phyloP scores from a whole-genome alignment of 2,329 filamentous ascomycete genomes.

The Botryotinia calthae region DNA sequence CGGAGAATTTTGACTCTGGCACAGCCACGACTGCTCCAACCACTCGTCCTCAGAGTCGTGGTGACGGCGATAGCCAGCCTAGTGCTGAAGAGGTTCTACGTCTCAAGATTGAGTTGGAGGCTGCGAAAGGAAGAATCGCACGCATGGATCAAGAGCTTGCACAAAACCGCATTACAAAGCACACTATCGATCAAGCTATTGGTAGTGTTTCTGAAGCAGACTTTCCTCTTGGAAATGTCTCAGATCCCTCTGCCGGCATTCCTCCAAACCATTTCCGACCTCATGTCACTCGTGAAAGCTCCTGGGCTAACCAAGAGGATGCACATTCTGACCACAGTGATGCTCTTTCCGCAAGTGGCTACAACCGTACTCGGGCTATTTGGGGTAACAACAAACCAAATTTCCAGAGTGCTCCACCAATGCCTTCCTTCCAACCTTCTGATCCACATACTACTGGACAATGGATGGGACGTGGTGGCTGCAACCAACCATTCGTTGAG shows the following conservation, averaged over 20 bases:
- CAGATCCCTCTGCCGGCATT: constrained; percentile 30
- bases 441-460: constrained; percentile 43
- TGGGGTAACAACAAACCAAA: constrained; percentile 51
- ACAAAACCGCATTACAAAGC: constrained; percentile 59
- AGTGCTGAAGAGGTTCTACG: constrained; percentile 59
- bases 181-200: constrained; percentile 55
- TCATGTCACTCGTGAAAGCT: constrained; percentile 43
- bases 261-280: constrained; percentile 41
- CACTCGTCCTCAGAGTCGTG: constrained; percentile 53
- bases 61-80: constrained; percentile 41
- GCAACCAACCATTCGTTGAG: constrained; percentile 37
- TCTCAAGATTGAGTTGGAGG: constrained; percentile 68
- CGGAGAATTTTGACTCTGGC: constrained; percentile 48
- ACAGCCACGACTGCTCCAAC: constrained; percentile 45
- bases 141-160: constrained; percentile 70
- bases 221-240: constrained; percentile 33
- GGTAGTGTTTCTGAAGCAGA: constrained; percentile 49
- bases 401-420: constrained; percentile 35
- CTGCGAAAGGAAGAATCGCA: constrained; percentile 67
- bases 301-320: constrained; percentile 55
- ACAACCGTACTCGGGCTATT: constrained; percentile 54
- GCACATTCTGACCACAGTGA: constrained; percentile 57
- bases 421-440: constrained; percentile 31
- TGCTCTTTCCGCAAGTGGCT: constrained; percentile 49
- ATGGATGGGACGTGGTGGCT: constrained; percentile 47